Percentiles rank a stretch among this genome's conserved stretches.
Evolutionary conservation across 176 grass and related monocot species (phyloP).

Genomic region (Phoenix dactylifera): DNA sequence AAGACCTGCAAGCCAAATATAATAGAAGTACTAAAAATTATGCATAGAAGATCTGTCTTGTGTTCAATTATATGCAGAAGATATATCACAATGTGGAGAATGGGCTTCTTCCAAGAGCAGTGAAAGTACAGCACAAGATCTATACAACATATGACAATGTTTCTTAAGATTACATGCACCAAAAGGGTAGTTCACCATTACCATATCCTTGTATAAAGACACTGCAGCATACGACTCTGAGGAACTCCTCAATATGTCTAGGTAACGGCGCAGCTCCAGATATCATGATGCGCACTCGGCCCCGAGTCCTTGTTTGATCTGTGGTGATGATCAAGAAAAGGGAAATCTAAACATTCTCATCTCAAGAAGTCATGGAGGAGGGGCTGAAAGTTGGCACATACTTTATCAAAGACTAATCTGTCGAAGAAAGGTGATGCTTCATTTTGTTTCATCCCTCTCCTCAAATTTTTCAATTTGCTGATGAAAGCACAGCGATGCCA

Average conservation of each 20-base stretch:
- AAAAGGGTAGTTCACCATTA: slow-evolving; percentile 1
- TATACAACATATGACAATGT: no score
- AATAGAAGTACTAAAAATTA: no score
- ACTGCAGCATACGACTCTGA: slow-evolving; percentile 68
- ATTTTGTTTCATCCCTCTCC: slow-evolving; percentile 68
- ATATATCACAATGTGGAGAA: no score
- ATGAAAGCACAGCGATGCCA: slow-evolving; percentile 7
- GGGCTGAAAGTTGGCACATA: slow-evolving; percentile 12
- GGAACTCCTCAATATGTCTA: slow-evolving; percentile 77
- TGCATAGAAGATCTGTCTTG: no score
- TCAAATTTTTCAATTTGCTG: slow-evolving; percentile 73
- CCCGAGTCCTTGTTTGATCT: slow-evolving; percentile 88
- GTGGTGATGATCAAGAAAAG: background rate
- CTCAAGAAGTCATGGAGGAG: background rate
- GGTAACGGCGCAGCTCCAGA: slow-evolving; percentile 86
- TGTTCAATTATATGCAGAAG: no score
- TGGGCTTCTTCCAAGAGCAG: no score
- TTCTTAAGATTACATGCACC: no score
- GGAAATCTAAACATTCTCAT: background rate
- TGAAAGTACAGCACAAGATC: no score
- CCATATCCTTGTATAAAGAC: slow-evolving; percentile 92
- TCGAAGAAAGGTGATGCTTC: slow-evolving; percentile 94
- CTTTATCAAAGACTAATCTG: slow-evolving; percentile 79
- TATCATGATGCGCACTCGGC: slow-evolving; percentile 62
- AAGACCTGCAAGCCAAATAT: slow-evolving; percentile 39